Evolutionary conservation across 179 eudicot species (phyloP), one percentile per base, ranked within the genome.

Genomic region (Drosera spatulata): DNA sequence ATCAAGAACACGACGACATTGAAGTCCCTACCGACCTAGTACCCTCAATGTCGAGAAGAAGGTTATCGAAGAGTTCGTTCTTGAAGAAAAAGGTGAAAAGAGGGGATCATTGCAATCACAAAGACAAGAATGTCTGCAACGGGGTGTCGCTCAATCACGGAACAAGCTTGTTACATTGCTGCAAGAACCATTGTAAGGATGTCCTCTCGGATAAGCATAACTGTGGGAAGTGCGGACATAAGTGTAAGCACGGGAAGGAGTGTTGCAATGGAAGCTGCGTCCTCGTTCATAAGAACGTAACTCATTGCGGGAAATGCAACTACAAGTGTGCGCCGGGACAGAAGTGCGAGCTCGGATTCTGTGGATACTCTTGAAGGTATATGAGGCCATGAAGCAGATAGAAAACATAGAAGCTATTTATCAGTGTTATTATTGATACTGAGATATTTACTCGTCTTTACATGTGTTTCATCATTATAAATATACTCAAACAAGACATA

Each of bases 241-340:
- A 56, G 51, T 63, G 66, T 13, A 10, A 39, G n/a, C 51, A 7
- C 7, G 66, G 66, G 6, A 11, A 8, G 59, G 42, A 7, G 42
- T 63, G 66, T 22, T 75, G 82, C 60, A 47, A 64, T 6, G 75
- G 79, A 4, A 39, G 0, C 10, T 69, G 77, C 67, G 69, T 70
- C 5, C 13, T 61, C n/a, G 42, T 78, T 6, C 41, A 50, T 4
- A 7, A 44, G 4, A 56, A 72, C 10, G 2, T 39, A 4, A 10
- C 12, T 5, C 59, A 78, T 10, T 78, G 82, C 52, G 79, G 82
- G 41, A 63, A 71, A 48, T 75, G 79, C 41, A 3, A 42, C 39
- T 59, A 61, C 3, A 7, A 7, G 1, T 78, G 82, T 65, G 0
- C 4, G 6, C 39, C 22, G 2, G 79, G 82, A 13, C 43, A 42